Evolutionary conservation across 2,329 filamentous ascomycete genomes (phyloP), one percentile per base, ranked within the genome.

Genomic region (Cercospora janseana): DNA sequence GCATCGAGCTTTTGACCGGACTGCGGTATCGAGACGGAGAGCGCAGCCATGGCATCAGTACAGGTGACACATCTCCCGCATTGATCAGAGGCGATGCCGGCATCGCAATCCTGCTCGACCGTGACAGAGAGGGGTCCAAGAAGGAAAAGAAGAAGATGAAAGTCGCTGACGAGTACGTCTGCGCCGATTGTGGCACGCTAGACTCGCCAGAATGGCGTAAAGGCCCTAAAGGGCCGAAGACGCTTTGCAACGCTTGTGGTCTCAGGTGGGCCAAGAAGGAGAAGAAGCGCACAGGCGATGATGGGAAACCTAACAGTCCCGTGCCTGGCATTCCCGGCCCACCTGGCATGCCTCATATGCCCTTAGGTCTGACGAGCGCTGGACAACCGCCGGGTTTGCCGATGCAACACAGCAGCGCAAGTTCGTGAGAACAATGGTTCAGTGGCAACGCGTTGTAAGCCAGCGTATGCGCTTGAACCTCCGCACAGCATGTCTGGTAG

Each of bases 121-220:
- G 88, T 57, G 88, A 94, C 57, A 82, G 89, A 56, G 88, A 93
- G 52, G 76, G 85, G 9, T 83, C 80, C 0, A 91, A 95, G 70
- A 91, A 95, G 70, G 94, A 85, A 67, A 84, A 94, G 75, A 87
- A 87, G 75, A 95, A 95, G 68, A 75, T 88, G 38, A 95, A 95
- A 68, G 78, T 78, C 34, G 76, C 77, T 7, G 79, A 95, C 65
- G 91, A 96, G 75, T 96, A 96, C 66, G 88, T 95, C 28, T 97
- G 92, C 70, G 92, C 88, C 1, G 92, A 96, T 69, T 97, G 92
- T 71, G 91, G 92, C 75, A 96, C 89, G 0, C 78, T 94, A 31
- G 91, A 96, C 65, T 95, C 88, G 12, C 92, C 92, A 0, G 92
- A 97, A 74, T 97, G 92, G 92, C 80, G 92, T 55, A 96, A 95